Base-by-base conservation (phyloP, 2,329 filamentous ascomycete species). In the Verticillium nonalfalfae region DNA sequence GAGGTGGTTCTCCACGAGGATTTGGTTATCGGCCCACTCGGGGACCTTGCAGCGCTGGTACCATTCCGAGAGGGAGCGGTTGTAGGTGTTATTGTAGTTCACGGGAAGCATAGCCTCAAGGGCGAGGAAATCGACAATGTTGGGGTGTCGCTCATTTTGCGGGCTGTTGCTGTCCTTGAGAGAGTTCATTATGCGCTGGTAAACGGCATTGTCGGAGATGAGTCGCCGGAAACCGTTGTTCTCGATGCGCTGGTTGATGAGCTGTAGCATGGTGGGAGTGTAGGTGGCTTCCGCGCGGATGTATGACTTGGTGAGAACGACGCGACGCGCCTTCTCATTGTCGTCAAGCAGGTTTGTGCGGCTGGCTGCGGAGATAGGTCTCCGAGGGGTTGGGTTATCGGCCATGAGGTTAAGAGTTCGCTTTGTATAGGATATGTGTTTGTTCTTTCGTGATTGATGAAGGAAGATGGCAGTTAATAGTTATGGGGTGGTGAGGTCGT, bases 131-230 rank as follows among this genome's bases (percentile, higher is more conserved):
- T 65, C 63, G 36, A 62, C 63, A 4, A 65, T 45, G 13, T 64
- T 62, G 9, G 63, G 63, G 10, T 45, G 63, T 3, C 63, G 62
- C 2, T 64, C 63, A 13, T 60, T 58, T 34, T 64, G 60, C 7
- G 58, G 38, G 13, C 62, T 39, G 13, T 63, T 65, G 39, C 59
- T 58, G 58, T 65, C 63, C 31, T 64, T 65, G 15, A 65, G 58
- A 7, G 60, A 58, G 56, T 65, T 64, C 38, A 60, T 60, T 10
- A 65, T 39, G 14, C 60, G 61, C 21, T 61, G 59, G 52, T 62
- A 65, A 26, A 65, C 60, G 4, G 60, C 57, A 33, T 65, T 65
- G 60, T 65, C 62, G 0, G 62, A 64, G n/a, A 65, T 64, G 36
- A 62, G 63, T 6, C 63, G 63, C 7, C 62, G 63, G 56, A 65